These are phyloP conservation scores for Ogataea minuta DNA, from an alignment of 805 yeast genomes.

Conservation along the genomic window DNA sequence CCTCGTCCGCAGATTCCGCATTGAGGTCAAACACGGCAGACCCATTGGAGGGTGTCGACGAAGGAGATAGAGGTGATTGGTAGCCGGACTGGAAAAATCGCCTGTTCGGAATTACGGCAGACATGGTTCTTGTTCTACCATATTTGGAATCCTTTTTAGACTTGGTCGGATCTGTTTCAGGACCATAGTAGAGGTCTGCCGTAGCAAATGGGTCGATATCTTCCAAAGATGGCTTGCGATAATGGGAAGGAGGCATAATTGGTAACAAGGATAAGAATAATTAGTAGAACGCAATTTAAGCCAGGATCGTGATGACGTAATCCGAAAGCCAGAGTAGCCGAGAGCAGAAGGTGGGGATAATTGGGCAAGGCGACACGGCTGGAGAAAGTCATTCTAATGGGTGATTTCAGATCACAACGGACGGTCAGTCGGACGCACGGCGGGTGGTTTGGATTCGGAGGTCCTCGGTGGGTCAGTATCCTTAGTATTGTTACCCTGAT, in stretches of 20 bases:
- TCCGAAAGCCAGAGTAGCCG: neutral
- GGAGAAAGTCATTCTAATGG: too few relatives aligned
- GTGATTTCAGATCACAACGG: too few relatives aligned
- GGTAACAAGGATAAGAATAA: neutral
- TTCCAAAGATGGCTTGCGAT: constrained; percentile 41
- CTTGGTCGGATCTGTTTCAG: constrained; percentile 53
- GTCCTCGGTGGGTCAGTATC: neutral
- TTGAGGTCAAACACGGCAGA: constrained; percentile 20
- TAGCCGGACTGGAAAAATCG: constrained; percentile 11
- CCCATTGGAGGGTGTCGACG: constrained; percentile 13
- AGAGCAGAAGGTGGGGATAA: neutral
- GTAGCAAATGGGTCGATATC: constrained; percentile 62
- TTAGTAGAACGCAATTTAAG: constrained; percentile 1
- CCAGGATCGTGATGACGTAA: neutral
- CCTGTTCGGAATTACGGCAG: constrained; percentile 33
- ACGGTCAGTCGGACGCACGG: neutral
- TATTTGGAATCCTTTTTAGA: constrained; percentile 39
- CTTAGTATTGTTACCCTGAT: constrained; percentile 7
- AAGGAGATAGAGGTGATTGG: constrained; percentile 12
- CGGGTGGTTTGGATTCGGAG: neutral
- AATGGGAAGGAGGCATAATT: constrained; percentile 11
- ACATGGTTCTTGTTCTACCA: constrained; percentile 56
- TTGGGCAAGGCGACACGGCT: too few relatives aligned
- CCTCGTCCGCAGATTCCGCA: constrained; percentile 6
- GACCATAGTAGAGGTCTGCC: constrained; percentile 72